Base-by-base conservation (phyloP, 1,284 basidiomycete species). In the Ceratobasidium theobromae region DNA sequence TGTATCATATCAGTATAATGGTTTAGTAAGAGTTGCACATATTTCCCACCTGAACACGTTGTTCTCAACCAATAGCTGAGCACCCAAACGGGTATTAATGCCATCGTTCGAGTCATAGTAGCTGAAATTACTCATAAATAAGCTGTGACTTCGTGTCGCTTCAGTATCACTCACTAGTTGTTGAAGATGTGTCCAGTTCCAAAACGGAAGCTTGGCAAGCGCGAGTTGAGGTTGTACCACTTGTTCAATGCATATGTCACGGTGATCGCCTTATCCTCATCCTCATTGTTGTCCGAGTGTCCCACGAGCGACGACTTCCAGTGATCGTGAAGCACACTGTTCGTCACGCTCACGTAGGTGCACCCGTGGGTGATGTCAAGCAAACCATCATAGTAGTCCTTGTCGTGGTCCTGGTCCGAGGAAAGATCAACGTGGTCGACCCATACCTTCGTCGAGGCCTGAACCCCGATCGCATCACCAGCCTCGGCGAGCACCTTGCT, bases 31-130 rank as follows among this genome's bases (percentile, higher is more conserved):
- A 43, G 40, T n/a, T n/a, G n/a, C 5, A 18, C 40, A 4, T 5
- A 43, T 43, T n/a, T 16, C 40, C 40, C 14, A 43, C 40, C 40
- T 43, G 40, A 43, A 43, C 16, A 80, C 77, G 68, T 80, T 80
- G 76, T 81, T 81, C 72, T 81, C 76, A 53, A 81, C 78, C 12
- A 69, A 54, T 4, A 43, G 40, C 53, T 69, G 66, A 32, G 69
- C 69, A 18, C 69, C 69, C n/a, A 53, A 40, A 3, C 69, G 54
- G 32, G 67, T 45, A 43, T 69, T 65, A 38, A 69, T 68, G 18
- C 67, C 65, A 23, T 72, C 64, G 67, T 71, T 73, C 4, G 40
- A 43, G 40, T 43, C 40, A n/a, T 43, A 43, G 65, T 62, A 69
- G 71, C 71, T 74, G 57, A 68, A 74, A 49, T 70, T 70, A 67